phyloP scores from a whole-genome alignment of 2,329 filamentous ascomycete genomes.

The Fusarium torulosum region DNA sequence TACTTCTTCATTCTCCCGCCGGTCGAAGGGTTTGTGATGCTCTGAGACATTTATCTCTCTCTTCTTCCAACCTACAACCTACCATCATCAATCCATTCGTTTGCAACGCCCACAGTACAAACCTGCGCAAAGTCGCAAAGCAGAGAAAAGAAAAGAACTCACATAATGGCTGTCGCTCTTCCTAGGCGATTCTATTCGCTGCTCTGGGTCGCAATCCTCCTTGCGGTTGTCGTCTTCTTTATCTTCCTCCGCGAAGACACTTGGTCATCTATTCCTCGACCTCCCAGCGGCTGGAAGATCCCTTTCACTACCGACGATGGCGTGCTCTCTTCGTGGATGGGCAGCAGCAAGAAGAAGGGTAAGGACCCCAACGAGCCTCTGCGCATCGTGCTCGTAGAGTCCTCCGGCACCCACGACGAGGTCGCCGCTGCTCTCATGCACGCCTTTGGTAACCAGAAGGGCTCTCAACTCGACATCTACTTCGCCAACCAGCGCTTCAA shows the following conservation, averaged over 20 bases:
- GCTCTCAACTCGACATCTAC: slow-evolving; percentile 41
- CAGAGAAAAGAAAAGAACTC: background rate
- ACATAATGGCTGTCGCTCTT: slow-evolving; percentile 39
- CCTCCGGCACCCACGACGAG: slow-evolving; percentile 48
- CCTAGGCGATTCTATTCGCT: slow-evolving; percentile 42
- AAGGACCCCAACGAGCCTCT: slow-evolving; percentile 35
- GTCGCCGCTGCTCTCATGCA: slow-evolving; percentile 46
- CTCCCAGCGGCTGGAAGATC: slow-evolving; percentile 40
- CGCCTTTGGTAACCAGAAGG: slow-evolving; percentile 43
- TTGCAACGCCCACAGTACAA: background rate
- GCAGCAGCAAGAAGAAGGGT: slow-evolving; percentile 11
- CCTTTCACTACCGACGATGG: slow-evolving; percentile 46
- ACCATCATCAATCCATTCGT: slow-evolving; percentile 20
- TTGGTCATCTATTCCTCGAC: slow-evolving; percentile 40
- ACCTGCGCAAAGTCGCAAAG: background rate
- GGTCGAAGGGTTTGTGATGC: slow-evolving; percentile 34
- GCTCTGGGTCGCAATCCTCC: slow-evolving; percentile 37
- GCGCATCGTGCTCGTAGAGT: slow-evolving; percentile 46
- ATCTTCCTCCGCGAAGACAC: slow-evolving; percentile 38
- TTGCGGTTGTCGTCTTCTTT: slow-evolving; percentile 38
- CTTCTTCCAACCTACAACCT: background rate
- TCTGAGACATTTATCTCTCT: slow-evolving; percentile 29
- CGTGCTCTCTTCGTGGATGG: slow-evolving; percentile 41
- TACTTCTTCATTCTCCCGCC: slow-evolving; percentile 24
- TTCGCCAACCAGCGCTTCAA: slow-evolving; percentile 46